Evolutionary conservation across 345 rosid genomes (phyloP).

Genomic region (Hevea brasiliensis): DNA sequence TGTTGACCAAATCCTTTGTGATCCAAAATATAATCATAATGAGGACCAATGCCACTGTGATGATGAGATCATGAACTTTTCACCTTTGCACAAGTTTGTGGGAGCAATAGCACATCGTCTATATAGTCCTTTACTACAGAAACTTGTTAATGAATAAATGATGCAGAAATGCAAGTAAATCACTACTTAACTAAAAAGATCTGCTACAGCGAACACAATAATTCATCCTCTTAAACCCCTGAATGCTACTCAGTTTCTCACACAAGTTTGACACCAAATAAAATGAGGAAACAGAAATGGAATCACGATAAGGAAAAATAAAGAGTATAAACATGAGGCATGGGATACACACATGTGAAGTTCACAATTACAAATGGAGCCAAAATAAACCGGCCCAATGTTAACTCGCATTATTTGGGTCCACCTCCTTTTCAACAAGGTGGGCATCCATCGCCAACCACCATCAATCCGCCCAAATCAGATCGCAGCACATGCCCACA

Average conservation of each 20-base stretch:
- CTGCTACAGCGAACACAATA: neutral
- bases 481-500: constrained; percentile 31
- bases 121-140: neutral
- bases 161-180: constrained; percentile 5
- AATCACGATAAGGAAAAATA: neutral
- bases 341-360: constrained; percentile 1
- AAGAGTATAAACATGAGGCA: neutral
- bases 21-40: constrained; percentile 12
- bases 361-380: constrained; percentile 8
- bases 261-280: neutral
- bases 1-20: constrained; percentile 15
- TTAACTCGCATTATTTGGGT: constrained; percentile 16
- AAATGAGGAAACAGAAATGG: neutral
- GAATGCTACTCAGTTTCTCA: neutral
- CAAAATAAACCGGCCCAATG: constrained; percentile 8
- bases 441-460: constrained; percentile 28
- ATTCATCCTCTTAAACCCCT: neutral
- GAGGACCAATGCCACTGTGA: constrained; percentile 17
- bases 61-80: constrained; percentile 14
- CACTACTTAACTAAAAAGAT: neutral
- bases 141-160: neutral
- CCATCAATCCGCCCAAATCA: constrained; percentile 29
- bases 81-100: constrained; percentile 11
- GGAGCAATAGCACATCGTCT: constrained; percentile 2
- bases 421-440: constrained; percentile 24